phyloP scores from a whole-genome alignment of 768 basidiomycete genomes.

The Tremella fuciformis region DNA sequence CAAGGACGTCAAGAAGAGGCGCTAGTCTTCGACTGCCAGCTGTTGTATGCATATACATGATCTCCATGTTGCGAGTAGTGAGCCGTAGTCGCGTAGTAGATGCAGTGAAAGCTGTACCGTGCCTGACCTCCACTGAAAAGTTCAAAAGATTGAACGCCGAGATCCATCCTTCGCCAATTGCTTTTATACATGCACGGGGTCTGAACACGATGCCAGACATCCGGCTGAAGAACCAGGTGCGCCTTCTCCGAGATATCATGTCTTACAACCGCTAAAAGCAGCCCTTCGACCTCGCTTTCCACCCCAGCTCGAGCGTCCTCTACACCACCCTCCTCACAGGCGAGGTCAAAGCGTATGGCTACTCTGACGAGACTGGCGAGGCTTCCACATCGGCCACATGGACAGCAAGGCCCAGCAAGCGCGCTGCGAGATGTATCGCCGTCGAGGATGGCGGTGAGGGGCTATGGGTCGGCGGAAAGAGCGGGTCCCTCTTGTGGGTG shows the following conservation, averaged over 20 bases:
- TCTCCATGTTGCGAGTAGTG: background rate
- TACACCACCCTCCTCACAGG: conserved; percentile 74
- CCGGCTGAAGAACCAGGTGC: conserved; percentile 47
- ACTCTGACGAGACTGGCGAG: conserved; percentile 61
- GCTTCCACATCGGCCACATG: conserved; percentile 53
- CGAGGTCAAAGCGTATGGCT: conserved; percentile 73
- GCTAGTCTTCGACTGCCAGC: background rate
- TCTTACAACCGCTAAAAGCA: conserved; percentile 56
- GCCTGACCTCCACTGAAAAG: conserved; percentile 7
- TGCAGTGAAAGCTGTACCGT: no score
- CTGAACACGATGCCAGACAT: conserved; percentile 45
- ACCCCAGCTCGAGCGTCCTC: conserved; percentile 68
- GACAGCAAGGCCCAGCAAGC: conserved; percentile 70
- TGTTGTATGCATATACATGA: conserved; percentile 1
- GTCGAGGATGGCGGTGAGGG: conserved; percentile 66
- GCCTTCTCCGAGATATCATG: no score
- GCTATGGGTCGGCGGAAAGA: conserved; percentile 78
- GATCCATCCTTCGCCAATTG: background rate
- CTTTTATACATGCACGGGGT: background rate
- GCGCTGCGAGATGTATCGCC: conserved; percentile 73
- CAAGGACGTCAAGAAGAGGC: conserved; percentile 23
- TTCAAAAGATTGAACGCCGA: conserved; percentile 2
- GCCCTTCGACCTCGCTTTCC: conserved; percentile 86
- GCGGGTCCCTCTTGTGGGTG: conserved; percentile 70
- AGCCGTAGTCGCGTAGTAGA: background rate